phyloP scores from a whole-genome alignment of 257 asterid genomes.

The Echium plantagineum region DNA sequence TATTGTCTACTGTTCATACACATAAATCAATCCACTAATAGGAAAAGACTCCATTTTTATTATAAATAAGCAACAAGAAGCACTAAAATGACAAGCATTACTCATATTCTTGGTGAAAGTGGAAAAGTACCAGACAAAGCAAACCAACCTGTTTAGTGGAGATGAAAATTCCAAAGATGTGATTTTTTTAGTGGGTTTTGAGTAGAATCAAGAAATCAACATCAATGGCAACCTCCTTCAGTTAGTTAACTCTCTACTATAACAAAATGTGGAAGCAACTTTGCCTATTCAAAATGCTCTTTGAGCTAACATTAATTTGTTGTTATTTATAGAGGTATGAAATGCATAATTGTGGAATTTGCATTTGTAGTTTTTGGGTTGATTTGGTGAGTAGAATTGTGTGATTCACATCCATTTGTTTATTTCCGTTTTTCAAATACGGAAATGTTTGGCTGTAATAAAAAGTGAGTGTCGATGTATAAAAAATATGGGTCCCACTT shows the following conservation, averaged over 20 bases:
- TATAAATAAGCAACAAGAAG: conserved; percentile 5
- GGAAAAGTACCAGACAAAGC: conserved; percentile 1
- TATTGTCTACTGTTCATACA: conserved; percentile 20
- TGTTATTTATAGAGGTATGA: not conserved
- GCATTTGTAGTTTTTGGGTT: conserved; percentile 8
- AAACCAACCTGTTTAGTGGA: conserved; percentile 12
- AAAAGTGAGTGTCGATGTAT: not conserved
- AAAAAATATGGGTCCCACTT: not conserved
- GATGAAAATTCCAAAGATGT: conserved; percentile 4
- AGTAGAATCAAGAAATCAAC: not conserved
- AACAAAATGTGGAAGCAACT: conserved; percentile 10
- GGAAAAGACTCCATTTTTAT: conserved; percentile 15
- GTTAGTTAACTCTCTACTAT: conserved; percentile 14
- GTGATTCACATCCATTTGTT: conserved; percentile 28
- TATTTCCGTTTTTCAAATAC: not conserved
- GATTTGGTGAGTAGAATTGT: conserved; percentile 23
- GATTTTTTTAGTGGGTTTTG: conserved; percentile 6
- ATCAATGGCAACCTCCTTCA: not conserved
- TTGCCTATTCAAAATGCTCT: not conserved
- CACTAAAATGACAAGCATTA: conserved; percentile 20
- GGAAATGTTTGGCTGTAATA: not conserved
- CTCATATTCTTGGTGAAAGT: not conserved
- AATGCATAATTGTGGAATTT: conserved; percentile 1
- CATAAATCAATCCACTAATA: conserved; percentile 30
- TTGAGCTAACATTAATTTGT: not conserved